Base-by-base conservation (phyloP, 768 basidiomycete genomes). In the Clitopilus passeckerianus region DNA sequence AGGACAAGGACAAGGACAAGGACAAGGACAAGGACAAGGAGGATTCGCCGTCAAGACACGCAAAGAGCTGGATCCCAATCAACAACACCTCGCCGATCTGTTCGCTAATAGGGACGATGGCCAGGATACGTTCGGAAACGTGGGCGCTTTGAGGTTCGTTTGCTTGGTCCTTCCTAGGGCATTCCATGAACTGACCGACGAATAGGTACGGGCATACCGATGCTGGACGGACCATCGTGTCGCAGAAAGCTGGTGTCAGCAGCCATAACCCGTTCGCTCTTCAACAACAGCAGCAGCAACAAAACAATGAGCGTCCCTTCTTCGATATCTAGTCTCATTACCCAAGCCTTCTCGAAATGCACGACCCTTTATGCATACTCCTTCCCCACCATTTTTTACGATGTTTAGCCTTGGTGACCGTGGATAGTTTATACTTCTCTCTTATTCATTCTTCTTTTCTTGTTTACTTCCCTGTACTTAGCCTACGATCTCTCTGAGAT, bases 111-210 rank as follows among this genome's bases (percentile, higher is more conserved):
- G 89, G 55, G 95, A 97, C 59, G 94, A 92, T 65, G 96, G 97
- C 1, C 78, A 90, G 69, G 97, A 99, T 74, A 96, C 96, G 57
- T 98, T 98, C 68, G 96, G 96, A 55, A 99, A 98, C 70, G 66
- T 85, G 33, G 96, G 96, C 18, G 61, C 77, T 56, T 70, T 96
- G 62, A 83, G 95, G 79, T 86, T 57, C n/a, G 34, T 62, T 41
- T 64, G 16, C 46, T 22, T 63, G 34, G 37, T n/a, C 43, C 16
- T 18, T 15, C 1, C 7, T 15, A 12, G 23, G 1, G 5, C 16
- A 23, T n/a, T 58, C 41, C 57, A 8, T 53, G 30, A 54, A 30
- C 55, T 27, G 33, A 35, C 61, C 18, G 55, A 34, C 18, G 52
- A 59, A 7, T 63, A 84, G 84, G 63, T 90, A 85, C 60, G 86